Percentiles rank a stretch among this genome's conserved stretches.
Evolutionary conservation across 2,329 filamentous ascomycete species (phyloP).

Genomic region (Rosellinia necatrix): DNA sequence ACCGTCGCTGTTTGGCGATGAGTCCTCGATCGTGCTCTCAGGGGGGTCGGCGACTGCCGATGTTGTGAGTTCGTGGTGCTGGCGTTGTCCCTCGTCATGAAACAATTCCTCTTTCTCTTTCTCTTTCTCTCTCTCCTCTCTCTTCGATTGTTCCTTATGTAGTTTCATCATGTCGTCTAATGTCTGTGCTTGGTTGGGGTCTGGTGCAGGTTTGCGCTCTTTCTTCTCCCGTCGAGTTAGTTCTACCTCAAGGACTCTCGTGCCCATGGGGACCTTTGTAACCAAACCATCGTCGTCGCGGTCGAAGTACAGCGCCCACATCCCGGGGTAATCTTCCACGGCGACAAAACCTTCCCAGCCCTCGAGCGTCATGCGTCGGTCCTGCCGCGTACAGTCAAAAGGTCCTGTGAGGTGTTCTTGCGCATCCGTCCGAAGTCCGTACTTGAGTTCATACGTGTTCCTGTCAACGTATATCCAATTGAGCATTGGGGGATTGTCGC

Average conservation of each 20-base stretch:
- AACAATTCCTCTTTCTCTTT: constrained; percentile 14
- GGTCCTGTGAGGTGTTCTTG: constrained; percentile 52
- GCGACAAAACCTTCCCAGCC: constrained; percentile 57
- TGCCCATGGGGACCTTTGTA: constrained; percentile 51
- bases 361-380: constrained; percentile 54
- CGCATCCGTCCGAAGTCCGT: constrained; percentile 49
- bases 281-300: constrained; percentile 50
- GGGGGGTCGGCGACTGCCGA: neutral
- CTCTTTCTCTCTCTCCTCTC: constrained; percentile 12
- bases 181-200: constrained; percentile 33
- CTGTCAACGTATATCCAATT: constrained; percentile 57
- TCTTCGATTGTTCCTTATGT: constrained; percentile 35
- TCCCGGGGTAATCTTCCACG: constrained; percentile 48
- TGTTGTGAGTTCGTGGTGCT: constrained; percentile 9
- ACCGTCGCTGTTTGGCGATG: neutral
- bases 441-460: constrained; percentile 52
- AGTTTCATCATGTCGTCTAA: constrained; percentile 40
- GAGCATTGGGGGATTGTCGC: constrained; percentile 53
- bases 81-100: neutral
- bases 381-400: constrained; percentile 57
- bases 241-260: constrained; percentile 60
- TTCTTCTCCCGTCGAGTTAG: constrained; percentile 57
- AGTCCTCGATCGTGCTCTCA: neutral
- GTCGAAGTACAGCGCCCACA: constrained; percentile 56
- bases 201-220: constrained; percentile 42